phyloP scores from a whole-genome alignment of 768 basidiomycete species.

The Hortiboletus campestris region DNA sequence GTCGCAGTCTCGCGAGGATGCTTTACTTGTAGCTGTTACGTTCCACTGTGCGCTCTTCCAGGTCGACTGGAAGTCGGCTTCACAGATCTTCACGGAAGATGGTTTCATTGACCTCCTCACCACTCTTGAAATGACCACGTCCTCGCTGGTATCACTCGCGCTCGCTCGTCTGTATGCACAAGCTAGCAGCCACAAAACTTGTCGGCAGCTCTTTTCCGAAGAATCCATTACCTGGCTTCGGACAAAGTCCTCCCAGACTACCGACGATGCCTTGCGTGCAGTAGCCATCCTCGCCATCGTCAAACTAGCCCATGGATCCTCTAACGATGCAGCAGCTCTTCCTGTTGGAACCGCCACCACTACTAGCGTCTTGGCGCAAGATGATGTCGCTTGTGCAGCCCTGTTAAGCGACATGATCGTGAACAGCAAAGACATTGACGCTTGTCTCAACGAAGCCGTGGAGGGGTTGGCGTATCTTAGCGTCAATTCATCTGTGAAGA shows the following conservation, averaged over 20 bases:
- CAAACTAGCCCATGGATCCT: slow-evolving; percentile 66
- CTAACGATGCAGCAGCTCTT: slow-evolving; percentile 38
- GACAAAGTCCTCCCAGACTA: slow-evolving; percentile 46
- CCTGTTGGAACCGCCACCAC: slow-evolving; percentile 10
- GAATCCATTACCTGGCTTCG: slow-evolving; percentile 69
- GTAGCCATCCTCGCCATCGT: slow-evolving; percentile 72
- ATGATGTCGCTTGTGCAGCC: slow-evolving; percentile 47
- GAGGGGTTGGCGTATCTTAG: slow-evolving; percentile 89
- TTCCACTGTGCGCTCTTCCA: slow-evolving; percentile 82
- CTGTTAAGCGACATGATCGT: slow-evolving; percentile 59
- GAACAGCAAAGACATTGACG: slow-evolving; percentile 33
- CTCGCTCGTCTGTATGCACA: slow-evolving; percentile 75
- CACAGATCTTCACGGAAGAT: slow-evolving; percentile 61
- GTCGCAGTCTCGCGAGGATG: slow-evolving; percentile 54
- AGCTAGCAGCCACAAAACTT: slow-evolving; percentile 71
- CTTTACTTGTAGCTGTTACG: slow-evolving; percentile 51
- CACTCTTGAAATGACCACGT: slow-evolving; percentile 61
- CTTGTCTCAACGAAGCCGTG: slow-evolving; percentile 60
- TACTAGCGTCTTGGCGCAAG: background rate
- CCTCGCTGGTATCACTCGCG: slow-evolving; percentile 48
- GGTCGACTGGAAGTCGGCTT: slow-evolving; percentile 70
- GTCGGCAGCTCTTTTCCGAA: slow-evolving; percentile 58
- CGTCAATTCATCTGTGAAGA: slow-evolving; percentile 59
- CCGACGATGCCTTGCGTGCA: slow-evolving; percentile 49
- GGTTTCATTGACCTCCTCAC: slow-evolving; percentile 61